A percentile compares a stretch with the other conserved stretches of the same genome.
Conservation (phyloP, 768 basidiomycete genomes). For the Polyporus arcularius region DNA sequence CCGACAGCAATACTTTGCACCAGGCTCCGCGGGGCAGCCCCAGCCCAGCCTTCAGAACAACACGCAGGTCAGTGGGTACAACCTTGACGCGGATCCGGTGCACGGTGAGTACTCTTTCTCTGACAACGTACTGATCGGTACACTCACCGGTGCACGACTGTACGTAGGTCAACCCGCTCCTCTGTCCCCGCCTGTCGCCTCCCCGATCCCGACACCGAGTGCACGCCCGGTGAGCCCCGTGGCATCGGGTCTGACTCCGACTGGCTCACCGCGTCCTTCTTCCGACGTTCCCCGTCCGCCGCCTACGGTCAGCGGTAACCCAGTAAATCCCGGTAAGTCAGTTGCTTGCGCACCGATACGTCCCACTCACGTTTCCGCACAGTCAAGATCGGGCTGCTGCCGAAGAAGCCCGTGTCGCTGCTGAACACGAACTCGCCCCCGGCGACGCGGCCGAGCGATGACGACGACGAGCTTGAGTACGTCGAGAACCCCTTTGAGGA, state of each 20-base stretch:
- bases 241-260: constrained; percentile 2
- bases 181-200: not conserved
- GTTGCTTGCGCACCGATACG: not conserved
- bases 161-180: not conserved
- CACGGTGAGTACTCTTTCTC: not conserved
- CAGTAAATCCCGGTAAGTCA: constrained; percentile 28
- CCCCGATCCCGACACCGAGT: constrained; percentile 4
- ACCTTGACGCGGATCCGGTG: constrained; percentile 15
- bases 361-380: not conserved
- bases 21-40: constrained; percentile 1
- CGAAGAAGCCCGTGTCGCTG: constrained; percentile 73
- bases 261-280: constrained; percentile 19
- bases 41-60: not conserved
- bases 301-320: constrained; percentile 23
- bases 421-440: constrained; percentile 35
- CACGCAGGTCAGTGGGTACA: constrained; percentile 21
- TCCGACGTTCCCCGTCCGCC: constrained; percentile 27
- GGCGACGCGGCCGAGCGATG: constrained; percentile 31
- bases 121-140: not conserved
- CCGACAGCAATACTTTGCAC: constrained; percentile 21
- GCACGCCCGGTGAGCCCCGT: constrained; percentile 4
- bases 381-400: constrained; percentile 72
- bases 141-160: not conserved
- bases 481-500: constrained; percentile 78
- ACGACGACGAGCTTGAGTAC: constrained; percentile 67